These are phyloP conservation scores for Phytophthora palmivora DNA, from an alignment of 352 stramenopile species.

Conservation along the genomic window DNA sequence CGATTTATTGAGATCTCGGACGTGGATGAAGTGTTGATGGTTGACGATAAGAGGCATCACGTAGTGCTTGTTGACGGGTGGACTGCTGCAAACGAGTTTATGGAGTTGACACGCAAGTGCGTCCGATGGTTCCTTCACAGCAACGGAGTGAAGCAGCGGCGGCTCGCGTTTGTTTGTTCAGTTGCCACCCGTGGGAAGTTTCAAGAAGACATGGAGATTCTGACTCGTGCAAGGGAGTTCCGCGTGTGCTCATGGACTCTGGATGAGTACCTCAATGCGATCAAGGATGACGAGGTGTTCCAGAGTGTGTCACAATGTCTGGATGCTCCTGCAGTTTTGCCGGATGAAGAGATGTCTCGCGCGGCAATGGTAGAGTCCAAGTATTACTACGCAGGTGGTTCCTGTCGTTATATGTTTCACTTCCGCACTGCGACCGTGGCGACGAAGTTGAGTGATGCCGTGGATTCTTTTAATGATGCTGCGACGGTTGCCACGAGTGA, in stretches of 20 bases:
- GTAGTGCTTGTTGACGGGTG: slow-evolving; percentile 20
- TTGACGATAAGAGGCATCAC: slow-evolving; percentile 1
- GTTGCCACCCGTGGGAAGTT: slow-evolving; percentile 1
- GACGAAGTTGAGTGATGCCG: slow-evolving; percentile 1
- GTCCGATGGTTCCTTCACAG: slow-evolving; percentile 1
- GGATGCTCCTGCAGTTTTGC: not conserved
- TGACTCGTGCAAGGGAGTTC: slow-evolving; percentile 6
- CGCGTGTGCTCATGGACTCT: slow-evolving; percentile 18
- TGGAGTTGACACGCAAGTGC: not conserved
- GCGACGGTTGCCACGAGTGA: not conserved
- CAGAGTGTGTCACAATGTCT: slow-evolving; percentile 6
- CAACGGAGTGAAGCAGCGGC: not conserved
- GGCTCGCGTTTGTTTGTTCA: slow-evolving; percentile 20
- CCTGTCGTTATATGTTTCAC: slow-evolving; percentile 26
- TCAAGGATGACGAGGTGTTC: slow-evolving; percentile 14
- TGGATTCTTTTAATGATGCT: slow-evolving; percentile 10
- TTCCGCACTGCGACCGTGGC: slow-evolving; percentile 1
- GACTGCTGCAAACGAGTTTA: slow-evolving; percentile 1
- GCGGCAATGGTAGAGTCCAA: slow-evolving; percentile 17
- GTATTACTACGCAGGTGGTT: slow-evolving; percentile 27
- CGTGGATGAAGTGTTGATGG: slow-evolving; percentile 7
- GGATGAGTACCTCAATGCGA: slow-evolving; percentile 14
- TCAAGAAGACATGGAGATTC: not conserved
- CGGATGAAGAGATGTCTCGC: slow-evolving; percentile 10
- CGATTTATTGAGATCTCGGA: slow-evolving; percentile 5